Evolutionary conservation across 2,329 filamentous ascomycete species (phyloP), one percentile per base, ranked within the genome.

Genomic region (Dactylellina parvicollis): DNA sequence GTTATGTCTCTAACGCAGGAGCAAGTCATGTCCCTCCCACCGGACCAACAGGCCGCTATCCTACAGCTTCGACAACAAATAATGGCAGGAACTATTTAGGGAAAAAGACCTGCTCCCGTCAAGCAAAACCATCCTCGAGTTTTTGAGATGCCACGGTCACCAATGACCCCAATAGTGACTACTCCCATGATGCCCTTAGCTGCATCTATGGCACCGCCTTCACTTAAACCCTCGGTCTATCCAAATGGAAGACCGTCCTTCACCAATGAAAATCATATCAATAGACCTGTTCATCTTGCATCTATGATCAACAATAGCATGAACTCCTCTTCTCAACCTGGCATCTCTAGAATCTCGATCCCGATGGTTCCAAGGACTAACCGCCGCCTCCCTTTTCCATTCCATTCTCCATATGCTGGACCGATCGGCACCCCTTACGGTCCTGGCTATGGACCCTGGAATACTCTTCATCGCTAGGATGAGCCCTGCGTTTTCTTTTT

Each of bases 1-100:
- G 85, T 90, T 12, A 80, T 90, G 77, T 82, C 80, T 28, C 83
- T 90, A 83, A 83, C 87, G 4, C 85, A 84, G 66, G 82, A 86
- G 55, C 83, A 88, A 70, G 87, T 90, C 75, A 84, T 87, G 76
- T 82, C 83, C n/a, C 78, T 89, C 40, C 82, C 84, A 1, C 84
- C 85, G 1, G 82, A 83, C 56, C 83, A 87, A 75, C 82, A 86
- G 62, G 82, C 80, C 42, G 87, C 90, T 79, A 86, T 90, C 61
- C 83, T 89, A 80, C 79, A 84, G 54, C 79, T 90, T 55, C 82
- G 87, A 71, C 84, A 86, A 77, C 83, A 85, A 76, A 80, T 88
- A 55, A 82, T 84, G 75, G 67, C 74, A 54, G 62, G 65, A 60
- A 55, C 52, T 26, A 46, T 73, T 73, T 73, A 73, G 69, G 69